Conservation (phyloP, 352 stramenopile genomes). For the Pseudoperonospora humuli region DNA sequence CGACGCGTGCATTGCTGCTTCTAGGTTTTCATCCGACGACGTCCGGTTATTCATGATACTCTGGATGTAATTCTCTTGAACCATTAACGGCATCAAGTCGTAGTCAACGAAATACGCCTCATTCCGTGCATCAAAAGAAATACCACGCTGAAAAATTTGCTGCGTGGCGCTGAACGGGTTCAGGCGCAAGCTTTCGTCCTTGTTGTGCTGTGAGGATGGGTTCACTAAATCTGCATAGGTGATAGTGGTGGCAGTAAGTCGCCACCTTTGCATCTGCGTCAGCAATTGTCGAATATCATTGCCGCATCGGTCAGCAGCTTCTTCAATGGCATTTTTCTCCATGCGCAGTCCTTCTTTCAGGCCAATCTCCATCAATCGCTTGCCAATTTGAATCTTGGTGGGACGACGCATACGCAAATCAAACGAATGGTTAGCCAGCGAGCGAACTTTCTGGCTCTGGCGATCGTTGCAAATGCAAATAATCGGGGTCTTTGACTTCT, state of each 20-base stretch:
- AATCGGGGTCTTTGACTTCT: constrained; percentile 97
- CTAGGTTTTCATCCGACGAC: constrained; percentile 69
- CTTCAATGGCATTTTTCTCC: constrained; percentile 95
- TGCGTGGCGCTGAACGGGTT: constrained; percentile 94
- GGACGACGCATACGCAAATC: constrained; percentile 93
- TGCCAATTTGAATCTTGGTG: constrained; percentile 90
- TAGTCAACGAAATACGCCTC: constrained; percentile 99
- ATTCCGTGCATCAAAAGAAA: constrained; percentile 81
- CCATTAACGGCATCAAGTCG: constrained; percentile 94
- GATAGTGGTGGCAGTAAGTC: constrained; percentile 66
- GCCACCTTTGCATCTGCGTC: constrained; percentile 97
- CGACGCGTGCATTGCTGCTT: constrained; percentile 81
- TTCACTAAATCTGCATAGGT: constrained; percentile 85
- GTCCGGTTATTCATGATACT: constrained; percentile 73
- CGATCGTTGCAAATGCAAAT: constrained; percentile 99
- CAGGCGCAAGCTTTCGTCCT: constrained; percentile 90
- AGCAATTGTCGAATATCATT: constrained; percentile 98
- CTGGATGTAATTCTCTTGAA: constrained; percentile 89
- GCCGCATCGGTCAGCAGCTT: constrained; percentile 92
- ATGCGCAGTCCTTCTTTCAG: constrained; percentile 85
- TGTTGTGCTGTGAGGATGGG: constrained; percentile 73
- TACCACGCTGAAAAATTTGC: constrained; percentile 85
- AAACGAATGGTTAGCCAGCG: constrained; percentile 96
- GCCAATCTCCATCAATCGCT: constrained; percentile 89
- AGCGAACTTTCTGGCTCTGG: constrained; percentile 91